Base-by-base conservation (phyloP, 2,329 filamentous ascomycete genomes). In the Knoxdaviesia capensis region DNA sequence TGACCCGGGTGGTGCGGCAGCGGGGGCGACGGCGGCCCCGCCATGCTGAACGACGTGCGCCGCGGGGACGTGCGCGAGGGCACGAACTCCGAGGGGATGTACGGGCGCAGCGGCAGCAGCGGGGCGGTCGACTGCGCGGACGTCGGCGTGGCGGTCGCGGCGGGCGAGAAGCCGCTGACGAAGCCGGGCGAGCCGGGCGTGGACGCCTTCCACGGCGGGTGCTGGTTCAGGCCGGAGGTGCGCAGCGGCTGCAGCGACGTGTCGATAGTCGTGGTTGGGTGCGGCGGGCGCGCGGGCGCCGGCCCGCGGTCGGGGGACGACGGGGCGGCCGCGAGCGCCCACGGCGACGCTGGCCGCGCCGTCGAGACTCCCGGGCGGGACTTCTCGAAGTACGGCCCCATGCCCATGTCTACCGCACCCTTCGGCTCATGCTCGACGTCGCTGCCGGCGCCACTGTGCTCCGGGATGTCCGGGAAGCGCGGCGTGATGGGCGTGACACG, bases 401-500 rank as follows among this genome's bases (percentile, higher is more conserved):
- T n/a, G n/a, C n/a, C n/a, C n/a, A n/a, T n/a, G n/a, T n/a, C n/a
- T n/a, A n/a, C n/a, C n/a, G n/a, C n/a, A n/a, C n/a, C n/a, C n/a
- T n/a, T n/a, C n/a, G n/a, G n/a, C n/a, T n/a, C n/a, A 4, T 43
- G 33, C 10, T 36, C 10, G 33, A 39, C 31, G 32, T 36, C 37
- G 32, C 31, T 28, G 9, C 28, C 28, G n/a, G 34, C 34, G 5
- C 32, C 40, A 6, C 29, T 31, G 29, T 33, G 7, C 8, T 10
- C 9, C 4, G 7, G 8, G 11, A 29, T n/a, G 2, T 32, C n/a
- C n/a, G 43, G 38, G 35, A 61, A 60, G 34, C 52, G 50, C 0
- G 62, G 59, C 1, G 59, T 60, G 10, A 56, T 52, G 1, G 60
- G 59, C 6, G 58, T 58, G 29, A 65, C 51, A 42, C 60, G 61